A percentile compares a stretch with the other conserved stretches of the same genome.
These are phyloP conservation scores for Triangularia verruculosa DNA, from an alignment of 2,329 filamentous ascomycete species.

Conservation along the genomic window DNA sequence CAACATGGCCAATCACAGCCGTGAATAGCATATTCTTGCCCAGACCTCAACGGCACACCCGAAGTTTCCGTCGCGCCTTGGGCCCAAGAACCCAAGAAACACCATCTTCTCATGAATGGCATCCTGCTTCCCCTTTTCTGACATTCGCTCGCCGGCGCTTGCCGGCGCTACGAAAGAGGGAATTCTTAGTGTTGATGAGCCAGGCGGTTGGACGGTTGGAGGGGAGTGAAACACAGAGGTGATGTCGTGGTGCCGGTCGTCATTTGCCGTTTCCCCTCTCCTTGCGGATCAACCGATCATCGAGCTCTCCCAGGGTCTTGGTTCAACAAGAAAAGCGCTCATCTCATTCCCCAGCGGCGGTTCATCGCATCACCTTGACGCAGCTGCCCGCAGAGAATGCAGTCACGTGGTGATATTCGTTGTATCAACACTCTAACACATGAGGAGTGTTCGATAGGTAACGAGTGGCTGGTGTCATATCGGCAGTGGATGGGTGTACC, in stretches of 20 bases:
- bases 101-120: background rate
- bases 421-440: background rate
- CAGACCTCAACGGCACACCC: background rate
- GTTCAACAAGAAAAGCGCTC: conserved; percentile 3
- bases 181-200: conserved; percentile 6
- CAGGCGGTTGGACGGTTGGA: conserved; percentile 6
- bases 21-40: background rate
- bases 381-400: background rate
- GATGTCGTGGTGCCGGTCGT: background rate
- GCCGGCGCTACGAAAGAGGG: background rate
- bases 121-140: background rate
- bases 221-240: background rate
- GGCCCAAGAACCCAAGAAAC: background rate
- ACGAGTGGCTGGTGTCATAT: background rate
- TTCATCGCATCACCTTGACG: background rate
- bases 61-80: background rate
- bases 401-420: background rate
- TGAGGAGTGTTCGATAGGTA: background rate
- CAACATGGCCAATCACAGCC: conserved; percentile 12
- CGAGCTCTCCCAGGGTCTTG: background rate
- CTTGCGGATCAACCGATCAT: conserved; percentile 6
- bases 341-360: background rate
- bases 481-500: background rate
- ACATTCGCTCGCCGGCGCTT: background rate
- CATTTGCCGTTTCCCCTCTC: conserved; percentile 2